Evolutionary conservation across 2,329 filamentous ascomycete species (phyloP).

Genomic region (Acarospora socialis): DNA sequence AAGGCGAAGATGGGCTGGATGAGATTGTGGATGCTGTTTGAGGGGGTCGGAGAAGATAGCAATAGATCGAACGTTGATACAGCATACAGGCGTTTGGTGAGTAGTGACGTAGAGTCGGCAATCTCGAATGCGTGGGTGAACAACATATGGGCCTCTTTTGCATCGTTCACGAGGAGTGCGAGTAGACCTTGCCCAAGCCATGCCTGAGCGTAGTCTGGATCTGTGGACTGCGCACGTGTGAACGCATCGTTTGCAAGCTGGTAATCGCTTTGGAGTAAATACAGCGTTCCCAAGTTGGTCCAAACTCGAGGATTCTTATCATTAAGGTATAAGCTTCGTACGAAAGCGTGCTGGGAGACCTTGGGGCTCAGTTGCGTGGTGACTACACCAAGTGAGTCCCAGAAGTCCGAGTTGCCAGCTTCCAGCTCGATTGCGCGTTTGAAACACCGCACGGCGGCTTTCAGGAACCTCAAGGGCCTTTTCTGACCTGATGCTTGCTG

Average conservation of each 20-base stretch:
- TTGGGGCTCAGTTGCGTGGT: slow-evolving; percentile 74
- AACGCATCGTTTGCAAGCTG: slow-evolving; percentile 84
- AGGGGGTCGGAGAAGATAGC: slow-evolving; percentile 38
- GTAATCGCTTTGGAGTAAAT: slow-evolving; percentile 67
- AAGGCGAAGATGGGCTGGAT: slow-evolving; percentile 83
- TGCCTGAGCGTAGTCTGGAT: slow-evolving; percentile 83
- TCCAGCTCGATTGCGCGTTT: slow-evolving; percentile 93
- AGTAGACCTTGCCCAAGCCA: slow-evolving; percentile 90
- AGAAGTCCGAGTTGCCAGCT: slow-evolving; percentile 86
- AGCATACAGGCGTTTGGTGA: slow-evolving; percentile 66
- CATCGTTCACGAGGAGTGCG: slow-evolving; percentile 60
- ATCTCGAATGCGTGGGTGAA: slow-evolving; percentile 95
- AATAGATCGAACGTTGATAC: slow-evolving; percentile 72
- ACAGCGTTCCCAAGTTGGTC: slow-evolving; percentile 82
- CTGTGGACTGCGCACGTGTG: slow-evolving; percentile 78
- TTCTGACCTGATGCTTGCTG: slow-evolving; percentile 29
- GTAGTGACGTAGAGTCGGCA: slow-evolving; percentile 57
- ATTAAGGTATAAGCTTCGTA: slow-evolving; percentile 82
- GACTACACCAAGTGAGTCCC: slow-evolving; percentile 87
- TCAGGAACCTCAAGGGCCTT: slow-evolving; percentile 52
- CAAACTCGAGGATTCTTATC: slow-evolving; percentile 73
- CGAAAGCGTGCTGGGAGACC: slow-evolving; percentile 85
- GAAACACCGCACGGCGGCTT: slow-evolving; percentile 75
- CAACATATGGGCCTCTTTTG: slow-evolving; percentile 63
- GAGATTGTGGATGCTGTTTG: slow-evolving; percentile 45